These are phyloP conservation scores for Pestalotiopsis sp. DNA, from an alignment of 2,329 filamentous ascomycete species.

Conservation along the genomic window DNA sequence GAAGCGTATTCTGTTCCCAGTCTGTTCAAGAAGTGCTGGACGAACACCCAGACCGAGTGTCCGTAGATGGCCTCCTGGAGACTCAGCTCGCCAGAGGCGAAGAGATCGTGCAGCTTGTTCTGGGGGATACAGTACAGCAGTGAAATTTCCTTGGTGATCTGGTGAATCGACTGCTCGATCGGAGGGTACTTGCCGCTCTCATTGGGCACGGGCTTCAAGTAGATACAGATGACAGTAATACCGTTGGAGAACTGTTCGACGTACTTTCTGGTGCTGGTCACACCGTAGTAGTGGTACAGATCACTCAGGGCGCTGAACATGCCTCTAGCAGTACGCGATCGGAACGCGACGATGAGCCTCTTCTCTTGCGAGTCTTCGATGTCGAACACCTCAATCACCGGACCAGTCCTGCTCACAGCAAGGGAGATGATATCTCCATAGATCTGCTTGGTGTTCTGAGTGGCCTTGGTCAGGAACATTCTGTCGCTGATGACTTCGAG, in stretches of 20 bases:
- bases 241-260: conserved; percentile 99
- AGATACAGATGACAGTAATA: conserved; percentile 95
- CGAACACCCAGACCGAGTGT: conserved; percentile 96
- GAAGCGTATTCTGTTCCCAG: conserved; percentile 91
- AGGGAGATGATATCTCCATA: conserved; percentile 93
- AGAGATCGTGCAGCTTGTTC: conserved; percentile 92
- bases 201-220: conserved; percentile 74
- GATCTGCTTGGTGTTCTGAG: conserved; percentile 90
- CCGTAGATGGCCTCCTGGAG: conserved; percentile 97
- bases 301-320: conserved; percentile 95
- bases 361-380: conserved; percentile 91
- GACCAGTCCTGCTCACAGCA: conserved; percentile 82
- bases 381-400: conserved; percentile 97
- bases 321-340: conserved; percentile 86
- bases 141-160: conserved; percentile 98
- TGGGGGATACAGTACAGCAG: conserved; percentile 97
- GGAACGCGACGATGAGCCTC: conserved; percentile 91
- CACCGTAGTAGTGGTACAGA: conserved; percentile 97
- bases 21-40: conserved; percentile 97
- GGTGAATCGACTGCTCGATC: conserved; percentile 93
- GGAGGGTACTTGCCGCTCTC: conserved; percentile 67
- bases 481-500: conserved; percentile 91
- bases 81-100: conserved; percentile 83
- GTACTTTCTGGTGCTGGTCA: conserved; percentile 96
- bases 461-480: conserved; percentile 94